These are phyloP conservation scores for Linnemannia schmuckeri DNA, from an alignment of 192 early-diverging fungal species.

Conservation along the genomic window DNA sequence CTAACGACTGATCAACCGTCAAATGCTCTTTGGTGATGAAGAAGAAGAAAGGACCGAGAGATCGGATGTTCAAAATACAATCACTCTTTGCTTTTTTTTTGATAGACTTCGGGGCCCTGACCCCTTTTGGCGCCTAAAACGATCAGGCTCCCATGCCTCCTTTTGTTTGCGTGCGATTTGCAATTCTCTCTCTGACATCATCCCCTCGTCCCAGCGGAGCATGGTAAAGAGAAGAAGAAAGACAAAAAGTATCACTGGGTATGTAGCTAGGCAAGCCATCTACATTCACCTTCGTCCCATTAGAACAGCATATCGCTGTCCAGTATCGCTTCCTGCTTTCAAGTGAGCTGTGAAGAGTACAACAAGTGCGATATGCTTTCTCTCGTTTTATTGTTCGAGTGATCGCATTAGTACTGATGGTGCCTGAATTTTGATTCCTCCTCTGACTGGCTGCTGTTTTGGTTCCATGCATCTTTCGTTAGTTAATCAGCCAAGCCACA, in stretches of 20 bases:
- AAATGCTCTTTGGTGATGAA: not conserved
- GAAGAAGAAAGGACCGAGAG: not conserved
- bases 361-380: not conserved
- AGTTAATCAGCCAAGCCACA: conserved; percentile 3
- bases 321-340: not conserved
- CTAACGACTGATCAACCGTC: not conserved
- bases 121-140: not conserved
- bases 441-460: not conserved
- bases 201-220: not conserved
- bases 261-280: not conserved
- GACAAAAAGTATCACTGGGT: not conserved
- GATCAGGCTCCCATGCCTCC: not conserved
- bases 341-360: not conserved
- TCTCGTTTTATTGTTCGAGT: no score
- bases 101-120: conserved; percentile 2
- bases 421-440: not conserved
- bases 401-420: not conserved
- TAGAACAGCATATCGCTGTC: no score
- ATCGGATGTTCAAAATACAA: not conserved
- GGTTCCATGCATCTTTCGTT: not conserved
- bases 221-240: not conserved
- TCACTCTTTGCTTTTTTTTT: not conserved
- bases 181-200: not conserved
- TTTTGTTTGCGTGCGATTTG: not conserved
- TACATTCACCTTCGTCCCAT: not conserved